Conservation (phyloP, 2,329 filamentous ascomycete species). For the Microthyrium microscopicum region DNA sequence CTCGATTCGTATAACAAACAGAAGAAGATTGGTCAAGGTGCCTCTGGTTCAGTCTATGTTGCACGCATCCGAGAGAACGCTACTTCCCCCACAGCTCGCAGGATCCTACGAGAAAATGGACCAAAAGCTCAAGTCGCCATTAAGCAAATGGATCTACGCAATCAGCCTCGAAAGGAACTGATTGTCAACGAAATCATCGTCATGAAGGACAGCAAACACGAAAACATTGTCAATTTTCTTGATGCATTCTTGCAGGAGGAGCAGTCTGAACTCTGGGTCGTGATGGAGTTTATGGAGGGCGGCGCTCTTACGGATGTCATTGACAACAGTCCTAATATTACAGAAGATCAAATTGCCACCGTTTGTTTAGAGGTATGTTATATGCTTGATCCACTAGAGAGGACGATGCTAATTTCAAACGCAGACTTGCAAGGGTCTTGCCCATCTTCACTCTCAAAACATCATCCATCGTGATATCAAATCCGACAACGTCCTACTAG, state of each 20-base stretch:
- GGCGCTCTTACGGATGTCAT: conserved; percentile 96
- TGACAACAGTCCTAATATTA: conserved; percentile 88
- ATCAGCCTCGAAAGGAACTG: conserved; percentile 91
- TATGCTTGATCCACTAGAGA: neutral
- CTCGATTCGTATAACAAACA: conserved; percentile 95
- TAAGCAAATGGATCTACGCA: conserved; percentile 98
- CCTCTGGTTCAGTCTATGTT: conserved; percentile 94
- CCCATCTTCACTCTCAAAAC: conserved; percentile 86
- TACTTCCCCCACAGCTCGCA: conserved; percentile 60
- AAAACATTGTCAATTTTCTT: conserved; percentile 97
- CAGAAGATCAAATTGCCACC: conserved; percentile 92
- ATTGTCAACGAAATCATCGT: conserved; percentile 99
- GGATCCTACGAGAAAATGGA: conserved; percentile 64
- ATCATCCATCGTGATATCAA: conserved; percentile 99
- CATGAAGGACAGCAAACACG: conserved; percentile 97
- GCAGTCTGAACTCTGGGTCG: conserved; percentile 92
- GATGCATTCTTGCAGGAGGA: conserved; percentile 94
- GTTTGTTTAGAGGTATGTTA: conserved; percentile 79
- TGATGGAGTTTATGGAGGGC: conserved; percentile 99
- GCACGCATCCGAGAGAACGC: conserved; percentile 85
- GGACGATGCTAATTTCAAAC: conserved; percentile 13
- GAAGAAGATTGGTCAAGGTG: conserved; percentile 98
- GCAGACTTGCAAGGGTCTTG: conserved; percentile 85
- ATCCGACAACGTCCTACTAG: conserved; percentile 92
- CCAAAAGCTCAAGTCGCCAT: conserved; percentile 83